Evolutionary conservation across 2,329 filamentous ascomycete genomes (phyloP), one percentile per base, ranked within the genome.

Genomic region (Pseudopyricularia cyperi): DNA sequence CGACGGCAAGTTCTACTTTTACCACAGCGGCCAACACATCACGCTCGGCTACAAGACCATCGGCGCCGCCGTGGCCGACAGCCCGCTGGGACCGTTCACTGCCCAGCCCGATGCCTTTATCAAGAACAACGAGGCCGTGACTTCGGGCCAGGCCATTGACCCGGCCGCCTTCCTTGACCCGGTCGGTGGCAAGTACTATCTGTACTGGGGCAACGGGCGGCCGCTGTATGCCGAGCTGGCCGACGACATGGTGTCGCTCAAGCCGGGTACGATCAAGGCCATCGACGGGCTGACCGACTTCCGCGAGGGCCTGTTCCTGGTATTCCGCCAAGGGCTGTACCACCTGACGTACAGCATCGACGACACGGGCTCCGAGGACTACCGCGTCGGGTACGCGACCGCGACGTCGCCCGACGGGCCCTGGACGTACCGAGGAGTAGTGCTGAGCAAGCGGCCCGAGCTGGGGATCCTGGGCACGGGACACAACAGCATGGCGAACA

Each of bases 1-100:
- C 49, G 68, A 77, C 53, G 78, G 77, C 0, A 80, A 79, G 64
- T 85, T 77, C 64, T 83, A 81, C 58, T 76, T 85, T 28, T 83
- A 80, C 63, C 83, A 82, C 63, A 73, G 67, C 35, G 72, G 72
- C 0, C 62, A 74, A 15, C 71, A 71, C 42, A 77, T 79, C 0
- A 76, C 76, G 0, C 65, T 75, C 32, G 69, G 80, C 54, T 68
- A 75, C 55, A 72, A 82, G 52, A 79, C 76, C 3, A 80, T 84
- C 33, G 81, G 81, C 3, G 81, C 80, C 0, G 81, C 81, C 0
- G 71, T 77, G 0, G 68, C 73, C 2, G 67, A 75, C 47, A 69
- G 68, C 3, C 81, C 80, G 0, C 74, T 77, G 46, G 82, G 82
- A 0, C 80, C 81, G 0, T 85, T 82, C 60, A 70, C 61, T 3